These are phyloP conservation scores for Micractinium conductrix DNA, from an alignment of 139 green algal species.

Conservation along the genomic window DNA sequence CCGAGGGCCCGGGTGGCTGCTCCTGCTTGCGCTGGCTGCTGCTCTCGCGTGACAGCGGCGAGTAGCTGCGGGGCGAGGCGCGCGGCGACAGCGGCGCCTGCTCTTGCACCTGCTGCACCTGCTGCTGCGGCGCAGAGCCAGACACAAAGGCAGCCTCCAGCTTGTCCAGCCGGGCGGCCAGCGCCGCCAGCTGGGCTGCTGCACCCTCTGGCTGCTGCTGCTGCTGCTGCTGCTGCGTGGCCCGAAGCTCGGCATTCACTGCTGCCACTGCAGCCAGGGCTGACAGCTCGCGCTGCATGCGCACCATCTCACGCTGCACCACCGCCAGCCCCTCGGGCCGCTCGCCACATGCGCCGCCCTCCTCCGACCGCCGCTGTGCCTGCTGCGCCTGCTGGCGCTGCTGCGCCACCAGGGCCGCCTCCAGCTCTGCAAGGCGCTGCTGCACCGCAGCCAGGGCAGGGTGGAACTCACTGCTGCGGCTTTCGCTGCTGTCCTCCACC, in stretches of 20 bases:
- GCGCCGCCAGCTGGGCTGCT: background rate
- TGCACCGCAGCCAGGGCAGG: background rate
- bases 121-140: no score
- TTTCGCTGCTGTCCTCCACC: background rate
- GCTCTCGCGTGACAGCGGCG: no score
- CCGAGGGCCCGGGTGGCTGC: no score
- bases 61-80: no score
- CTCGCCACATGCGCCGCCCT: background rate
- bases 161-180: background rate
- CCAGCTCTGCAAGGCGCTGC: conserved; percentile 7
- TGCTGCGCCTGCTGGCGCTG: background rate
- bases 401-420: background rate
- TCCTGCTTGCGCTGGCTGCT: no score
- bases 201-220: background rate
- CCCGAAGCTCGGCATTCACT: no score
- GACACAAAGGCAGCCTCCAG: no score
- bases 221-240: background rate
- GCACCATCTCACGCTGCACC: background rate
- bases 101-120: no score
- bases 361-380: background rate
- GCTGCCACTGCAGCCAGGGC: background rate
- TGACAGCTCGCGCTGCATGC: background rate
- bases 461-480: background rate
- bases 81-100: no score
- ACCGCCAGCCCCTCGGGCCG: background rate